phyloP scores from a whole-genome alignment of 2,329 filamentous ascomycete species.

The Elsinoe australis region DNA sequence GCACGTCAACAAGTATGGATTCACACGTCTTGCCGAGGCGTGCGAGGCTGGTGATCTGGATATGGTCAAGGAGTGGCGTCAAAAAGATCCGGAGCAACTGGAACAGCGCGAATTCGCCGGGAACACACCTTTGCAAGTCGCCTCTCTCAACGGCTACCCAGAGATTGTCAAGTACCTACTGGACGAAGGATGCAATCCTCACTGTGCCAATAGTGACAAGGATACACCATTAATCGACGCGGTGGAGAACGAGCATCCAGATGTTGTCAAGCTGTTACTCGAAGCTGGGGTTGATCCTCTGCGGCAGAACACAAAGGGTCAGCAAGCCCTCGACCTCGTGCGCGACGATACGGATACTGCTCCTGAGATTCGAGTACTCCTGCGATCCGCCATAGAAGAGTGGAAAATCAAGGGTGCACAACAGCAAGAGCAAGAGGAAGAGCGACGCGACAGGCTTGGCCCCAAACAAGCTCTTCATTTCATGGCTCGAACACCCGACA shows the following conservation, averaged over 20 bases:
- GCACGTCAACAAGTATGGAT: slow-evolving; percentile 83
- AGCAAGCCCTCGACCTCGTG: slow-evolving; percentile 82
- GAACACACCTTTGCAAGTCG: slow-evolving; percentile 93
- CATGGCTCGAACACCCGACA: slow-evolving; percentile 44
- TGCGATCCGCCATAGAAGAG: slow-evolving; percentile 39
- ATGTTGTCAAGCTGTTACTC: slow-evolving; percentile 76
- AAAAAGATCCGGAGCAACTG: slow-evolving; percentile 76
- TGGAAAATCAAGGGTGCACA: slow-evolving; percentile 35
- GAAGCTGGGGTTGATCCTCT: slow-evolving; percentile 85
- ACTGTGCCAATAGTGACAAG: slow-evolving; percentile 65
- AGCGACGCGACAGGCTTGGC: slow-evolving; percentile 32
- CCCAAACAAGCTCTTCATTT: slow-evolving; percentile 39
- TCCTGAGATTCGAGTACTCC: slow-evolving; percentile 53
- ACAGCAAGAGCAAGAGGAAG: slow-evolving; percentile 43
- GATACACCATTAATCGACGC: slow-evolving; percentile 94
- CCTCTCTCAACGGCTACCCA: slow-evolving; percentile 75
- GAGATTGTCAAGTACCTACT: slow-evolving; percentile 84
- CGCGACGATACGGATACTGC: slow-evolving; percentile 72
- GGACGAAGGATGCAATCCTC: slow-evolving; percentile 72
- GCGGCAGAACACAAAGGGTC: slow-evolving; percentile 51
- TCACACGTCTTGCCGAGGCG: slow-evolving; percentile 82
- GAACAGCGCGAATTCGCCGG: slow-evolving; percentile 88
- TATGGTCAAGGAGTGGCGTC: slow-evolving; percentile 62
- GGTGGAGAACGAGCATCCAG: slow-evolving; percentile 87
- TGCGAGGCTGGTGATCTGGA: slow-evolving; percentile 81